A percentile compares a stretch with the other conserved stretches of the same genome.
Evolutionary conservation across 2,329 filamentous ascomycete genomes (phyloP).

Genomic region (Lanzia echinophila): DNA sequence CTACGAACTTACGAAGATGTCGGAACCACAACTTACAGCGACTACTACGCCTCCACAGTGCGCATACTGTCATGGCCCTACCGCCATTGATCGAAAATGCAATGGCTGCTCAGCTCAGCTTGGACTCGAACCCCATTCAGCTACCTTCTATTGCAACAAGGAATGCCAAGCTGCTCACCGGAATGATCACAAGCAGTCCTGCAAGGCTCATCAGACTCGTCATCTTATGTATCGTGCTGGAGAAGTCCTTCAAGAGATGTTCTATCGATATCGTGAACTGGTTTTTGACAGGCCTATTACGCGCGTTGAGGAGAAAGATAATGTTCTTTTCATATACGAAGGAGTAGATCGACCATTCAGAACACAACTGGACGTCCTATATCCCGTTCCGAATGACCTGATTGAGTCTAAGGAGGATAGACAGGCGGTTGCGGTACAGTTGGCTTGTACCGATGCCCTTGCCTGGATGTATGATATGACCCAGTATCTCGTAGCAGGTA

Average conservation of each 20-base stretch:
- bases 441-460: not conserved
- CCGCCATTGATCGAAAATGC: not conserved
- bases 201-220: not conserved
- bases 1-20: too few relatives aligned
- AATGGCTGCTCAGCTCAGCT: not conserved
- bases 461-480: not conserved
- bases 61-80: not conserved
- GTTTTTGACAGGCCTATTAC: slow-evolving; percentile 6
- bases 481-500: not conserved
- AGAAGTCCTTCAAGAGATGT: slow-evolving; percentile 3
- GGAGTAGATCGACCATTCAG: not conserved
- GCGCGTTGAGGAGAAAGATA: slow-evolving; percentile 6
- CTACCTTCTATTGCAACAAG: slow-evolving; percentile 3
- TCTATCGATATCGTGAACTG: slow-evolving; percentile 8
- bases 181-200: not conserved
- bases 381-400: not conserved
- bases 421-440: not conserved
- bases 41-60: not conserved
- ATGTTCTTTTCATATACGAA: not conserved
- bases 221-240: slow-evolving; percentile 5
- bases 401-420: not conserved
- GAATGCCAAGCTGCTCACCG: slow-evolving; percentile 2
- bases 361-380: not conserved
- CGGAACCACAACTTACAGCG: too few relatives aligned
- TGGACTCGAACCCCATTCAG: not conserved